Evolutionary conservation across 192 early-diverging fungal genomes (phyloP).

Genomic region (Gonapodya prolifera): DNA sequence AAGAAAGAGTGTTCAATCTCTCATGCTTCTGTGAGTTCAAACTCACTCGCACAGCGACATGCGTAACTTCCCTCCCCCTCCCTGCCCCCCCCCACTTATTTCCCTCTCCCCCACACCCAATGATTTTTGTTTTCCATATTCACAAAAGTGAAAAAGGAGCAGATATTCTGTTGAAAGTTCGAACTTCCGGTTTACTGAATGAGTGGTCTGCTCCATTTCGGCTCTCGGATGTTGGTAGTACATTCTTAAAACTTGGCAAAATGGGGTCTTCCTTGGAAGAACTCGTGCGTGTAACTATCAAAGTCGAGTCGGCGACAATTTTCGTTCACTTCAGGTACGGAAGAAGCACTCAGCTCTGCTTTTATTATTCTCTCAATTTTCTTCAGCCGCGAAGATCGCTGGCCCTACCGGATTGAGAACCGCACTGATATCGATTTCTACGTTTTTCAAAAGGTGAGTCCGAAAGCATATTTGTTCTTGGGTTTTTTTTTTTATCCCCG

Average conservation of each 20-base stretch:
- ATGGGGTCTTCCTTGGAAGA: conserved; percentile 43
- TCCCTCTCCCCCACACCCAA: too few relatives aligned
- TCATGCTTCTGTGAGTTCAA: neutral
- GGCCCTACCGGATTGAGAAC: conserved; percentile 87
- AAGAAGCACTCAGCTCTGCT: too few relatives aligned
- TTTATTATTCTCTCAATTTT: conserved; percentile 13
- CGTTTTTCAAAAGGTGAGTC: conserved; percentile 64
- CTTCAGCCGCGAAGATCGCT: conserved; percentile 56
- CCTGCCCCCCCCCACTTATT: too few relatives aligned
- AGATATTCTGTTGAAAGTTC: neutral
- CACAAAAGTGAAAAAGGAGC: neutral
- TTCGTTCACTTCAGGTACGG: conserved; percentile 55
- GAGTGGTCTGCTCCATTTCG: conserved; percentile 62
- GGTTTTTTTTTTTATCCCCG: neutral
- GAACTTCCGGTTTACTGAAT: neutral
- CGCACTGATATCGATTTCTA: conserved; percentile 50
- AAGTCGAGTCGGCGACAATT: conserved; percentile 82
- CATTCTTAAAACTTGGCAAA: conserved; percentile 61
- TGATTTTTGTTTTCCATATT: too few relatives aligned
- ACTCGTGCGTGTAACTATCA: conserved; percentile 65
- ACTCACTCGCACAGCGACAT: neutral
- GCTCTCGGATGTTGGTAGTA: conserved; percentile 74
- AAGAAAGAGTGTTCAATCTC: neutral
- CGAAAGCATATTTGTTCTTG: too few relatives aligned
- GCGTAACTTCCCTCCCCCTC: neutral